Evolutionary conservation across 164 flowering plant species (phyloP).

Genomic region (Vitis riparia): DNA sequence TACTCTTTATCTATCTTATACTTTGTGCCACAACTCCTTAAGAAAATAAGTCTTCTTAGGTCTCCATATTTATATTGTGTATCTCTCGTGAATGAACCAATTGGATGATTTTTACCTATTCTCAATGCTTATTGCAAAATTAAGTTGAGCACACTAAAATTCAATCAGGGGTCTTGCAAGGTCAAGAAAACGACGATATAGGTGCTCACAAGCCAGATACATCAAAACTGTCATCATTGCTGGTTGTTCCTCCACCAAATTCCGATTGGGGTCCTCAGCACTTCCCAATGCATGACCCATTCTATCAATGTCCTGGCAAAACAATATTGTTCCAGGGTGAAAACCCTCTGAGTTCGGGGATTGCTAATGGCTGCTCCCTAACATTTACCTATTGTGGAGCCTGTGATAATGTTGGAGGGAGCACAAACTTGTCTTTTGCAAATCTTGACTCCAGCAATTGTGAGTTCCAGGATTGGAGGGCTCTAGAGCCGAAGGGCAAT

Average conservation of each 20-base stretch:
- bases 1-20: slow-evolving; percentile 1
- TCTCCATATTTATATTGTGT: no score
- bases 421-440: slow-evolving; percentile 8
- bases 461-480: slow-evolving; percentile 14
- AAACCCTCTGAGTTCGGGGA: slow-evolving; percentile 8
- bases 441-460: slow-evolving; percentile 10
- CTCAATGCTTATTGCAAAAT: slow-evolving; percentile 16
- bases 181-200: slow-evolving; percentile 42
- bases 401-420: slow-evolving; percentile 7
- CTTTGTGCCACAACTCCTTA: no score
- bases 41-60: no score
- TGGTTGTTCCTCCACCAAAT: slow-evolving; percentile 13
- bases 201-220: slow-evolving; percentile 12
- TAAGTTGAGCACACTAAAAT: slow-evolving; percentile 15
- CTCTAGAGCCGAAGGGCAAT: slow-evolving; percentile 9
- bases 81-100: neutral
- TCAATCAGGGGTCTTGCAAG: slow-evolving; percentile 49
- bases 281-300: slow-evolving; percentile 11
- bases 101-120: neutral
- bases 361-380: slow-evolving; percentile 13
- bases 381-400: slow-evolving; percentile 4
- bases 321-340: slow-evolving; percentile 5
- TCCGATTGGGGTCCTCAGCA: slow-evolving; percentile 8
- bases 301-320: slow-evolving; percentile 4
- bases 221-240: slow-evolving; percentile 1